Conservation (phyloP, 23 red algal species). For the Gracilaria gracilis region DNA sequence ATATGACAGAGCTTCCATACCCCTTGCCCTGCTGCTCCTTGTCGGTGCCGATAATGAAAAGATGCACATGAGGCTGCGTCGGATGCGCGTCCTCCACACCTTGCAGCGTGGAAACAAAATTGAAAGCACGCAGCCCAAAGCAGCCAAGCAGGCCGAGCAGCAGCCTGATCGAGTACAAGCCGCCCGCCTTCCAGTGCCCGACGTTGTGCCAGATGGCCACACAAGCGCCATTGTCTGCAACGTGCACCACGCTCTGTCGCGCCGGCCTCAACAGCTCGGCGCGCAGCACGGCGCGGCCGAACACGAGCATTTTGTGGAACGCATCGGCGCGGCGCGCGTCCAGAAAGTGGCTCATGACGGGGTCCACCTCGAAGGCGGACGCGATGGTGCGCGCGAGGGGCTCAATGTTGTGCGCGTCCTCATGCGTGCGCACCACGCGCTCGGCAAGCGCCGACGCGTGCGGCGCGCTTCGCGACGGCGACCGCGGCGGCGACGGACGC, state of each 20-base stretch:
- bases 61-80: neutral
- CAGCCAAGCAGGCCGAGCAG: neutral
- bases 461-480: neutral
- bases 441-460: neutral
- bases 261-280: neutral
- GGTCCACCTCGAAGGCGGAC: neutral
- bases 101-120: neutral
- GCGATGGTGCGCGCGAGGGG: neutral
- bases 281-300: neutral
- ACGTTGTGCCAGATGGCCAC: neutral
- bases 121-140: constrained; percentile 5
- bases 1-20: neutral
- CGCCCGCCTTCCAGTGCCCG: neutral
- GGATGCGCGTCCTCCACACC: constrained; percentile 1
- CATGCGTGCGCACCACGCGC: neutral
- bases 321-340: neutral
- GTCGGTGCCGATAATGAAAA: constrained; percentile 5
- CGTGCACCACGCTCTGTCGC: neutral
- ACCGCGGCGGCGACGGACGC: neutral
- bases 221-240: neutral
- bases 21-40: neutral
- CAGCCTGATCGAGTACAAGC: neutral
- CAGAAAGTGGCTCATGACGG: neutral
- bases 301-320: neutral
- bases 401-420: neutral